Evolutionary conservation across 2,329 filamentous ascomycete species (phyloP).

Genomic region (Boeremia lycopersici): DNA sequence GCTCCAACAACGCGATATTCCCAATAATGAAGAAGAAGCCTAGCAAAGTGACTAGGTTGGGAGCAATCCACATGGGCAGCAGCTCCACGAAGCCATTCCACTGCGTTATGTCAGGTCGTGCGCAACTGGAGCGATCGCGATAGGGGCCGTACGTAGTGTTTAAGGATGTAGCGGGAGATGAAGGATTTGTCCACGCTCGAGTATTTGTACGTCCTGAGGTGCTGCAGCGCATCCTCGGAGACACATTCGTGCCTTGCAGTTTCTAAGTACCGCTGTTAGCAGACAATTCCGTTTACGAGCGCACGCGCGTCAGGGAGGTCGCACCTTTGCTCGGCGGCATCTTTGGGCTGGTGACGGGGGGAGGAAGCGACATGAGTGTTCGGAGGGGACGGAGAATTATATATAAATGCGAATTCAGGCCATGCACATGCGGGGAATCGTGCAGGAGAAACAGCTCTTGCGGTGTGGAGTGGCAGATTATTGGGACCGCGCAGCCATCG

Average conservation of each 20-base stretch:
- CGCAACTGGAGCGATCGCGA: background rate
- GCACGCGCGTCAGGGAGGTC: constrained; percentile 8
- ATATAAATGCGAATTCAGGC: constrained; percentile 23
- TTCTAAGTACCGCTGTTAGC: constrained; percentile 45
- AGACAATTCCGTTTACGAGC: background rate
- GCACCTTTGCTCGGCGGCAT: constrained; percentile 48
- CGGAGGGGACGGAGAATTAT: constrained; percentile 32
- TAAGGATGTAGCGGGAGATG: constrained; percentile 90
- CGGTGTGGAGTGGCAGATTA: constrained; percentile 15
- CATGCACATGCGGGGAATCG: constrained; percentile 19
- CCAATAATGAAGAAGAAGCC: constrained; percentile 93
- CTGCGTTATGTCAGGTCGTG: constrained; percentile 57
- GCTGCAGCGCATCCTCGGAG: constrained; percentile 86
- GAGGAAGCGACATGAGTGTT: constrained; percentile 44
- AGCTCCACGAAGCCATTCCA: constrained; percentile 97
- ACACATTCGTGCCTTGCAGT: constrained; percentile 72
- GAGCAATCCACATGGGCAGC: constrained; percentile 92
- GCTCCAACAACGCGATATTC: constrained; percentile 76
- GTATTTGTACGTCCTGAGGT: constrained; percentile 96
- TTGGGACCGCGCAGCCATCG: constrained; percentile 12
- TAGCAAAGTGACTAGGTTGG: constrained; percentile 95
- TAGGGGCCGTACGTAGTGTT: constrained; percentile 78
- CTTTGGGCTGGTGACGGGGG: constrained; percentile 44
- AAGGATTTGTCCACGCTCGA: constrained; percentile 95
- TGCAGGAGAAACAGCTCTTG: constrained; percentile 16